These are phyloP conservation scores for Mucor sp. DNA, from an alignment of 371 early-diverging fungal species.

Conservation along the genomic window DNA sequence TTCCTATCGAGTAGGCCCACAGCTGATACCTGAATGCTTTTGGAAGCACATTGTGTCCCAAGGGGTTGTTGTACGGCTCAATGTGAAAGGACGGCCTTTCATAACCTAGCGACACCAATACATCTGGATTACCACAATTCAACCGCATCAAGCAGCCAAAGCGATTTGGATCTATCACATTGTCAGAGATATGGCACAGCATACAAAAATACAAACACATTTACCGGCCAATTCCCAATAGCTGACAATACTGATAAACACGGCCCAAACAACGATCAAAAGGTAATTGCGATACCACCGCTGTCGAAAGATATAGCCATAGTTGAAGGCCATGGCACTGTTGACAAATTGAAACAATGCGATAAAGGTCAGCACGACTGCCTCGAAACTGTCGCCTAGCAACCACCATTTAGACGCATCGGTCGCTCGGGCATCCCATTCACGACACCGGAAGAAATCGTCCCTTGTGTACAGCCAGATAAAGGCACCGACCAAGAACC, in stretches of 20 bases:
- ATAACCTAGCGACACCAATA: conserved; percentile 53
- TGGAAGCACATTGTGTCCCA: conserved; percentile 77
- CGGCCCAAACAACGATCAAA: conserved; percentile 55
- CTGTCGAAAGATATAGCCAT: conserved; percentile 64
- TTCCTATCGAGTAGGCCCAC: conserved; percentile 45
- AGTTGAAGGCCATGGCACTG: conserved; percentile 66
- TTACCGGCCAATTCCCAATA: conserved; percentile 63
- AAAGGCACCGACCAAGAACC: conserved; percentile 55
- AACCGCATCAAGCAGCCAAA: conserved; percentile 70
- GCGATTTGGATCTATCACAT: conserved; percentile 60
- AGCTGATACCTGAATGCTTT: conserved; percentile 58
- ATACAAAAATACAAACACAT: too few species aligned
- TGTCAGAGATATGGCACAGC: neutral
- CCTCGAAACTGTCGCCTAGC: conserved; percentile 79
- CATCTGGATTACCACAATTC: conserved; percentile 72
- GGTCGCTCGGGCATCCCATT: conserved; percentile 64
- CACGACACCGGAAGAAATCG: conserved; percentile 69
- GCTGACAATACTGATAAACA: conserved; percentile 59
- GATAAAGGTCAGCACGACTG: conserved; percentile 56
- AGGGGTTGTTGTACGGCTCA: conserved; percentile 57
- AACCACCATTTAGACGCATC: conserved; percentile 79
- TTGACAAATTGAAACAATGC: conserved; percentile 64
- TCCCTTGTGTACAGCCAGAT: conserved; percentile 61
- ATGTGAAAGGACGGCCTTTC: conserved; percentile 52
- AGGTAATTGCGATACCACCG: conserved; percentile 64